Conservation (phyloP, 257 asterid species). For the Avicennia marina region DNA sequence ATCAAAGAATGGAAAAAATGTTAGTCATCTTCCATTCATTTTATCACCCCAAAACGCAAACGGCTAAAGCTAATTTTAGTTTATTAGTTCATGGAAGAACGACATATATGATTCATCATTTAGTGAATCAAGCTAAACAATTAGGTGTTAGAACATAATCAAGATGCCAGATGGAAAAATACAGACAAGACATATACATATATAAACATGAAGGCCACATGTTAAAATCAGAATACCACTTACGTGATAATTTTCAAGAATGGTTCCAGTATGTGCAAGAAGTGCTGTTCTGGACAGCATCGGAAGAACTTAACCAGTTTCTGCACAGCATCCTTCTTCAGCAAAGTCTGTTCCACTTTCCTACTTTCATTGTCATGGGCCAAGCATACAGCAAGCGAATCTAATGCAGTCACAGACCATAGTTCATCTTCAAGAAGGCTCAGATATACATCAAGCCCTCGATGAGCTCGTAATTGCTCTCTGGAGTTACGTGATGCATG, state of each 20-base stretch:
- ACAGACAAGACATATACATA: neutral
- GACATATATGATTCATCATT: no score
- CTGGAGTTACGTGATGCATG: slow-evolving; percentile 97
- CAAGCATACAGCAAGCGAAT: slow-evolving; percentile 96
- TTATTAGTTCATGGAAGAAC: no score
- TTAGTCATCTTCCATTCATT: no score
- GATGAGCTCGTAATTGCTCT: slow-evolving; percentile 98
- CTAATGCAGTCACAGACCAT: slow-evolving; percentile 98
- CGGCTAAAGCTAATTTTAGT: no score
- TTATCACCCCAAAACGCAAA: no score
- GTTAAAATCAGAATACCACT: slow-evolving; percentile 23
- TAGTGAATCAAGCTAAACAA: no score
- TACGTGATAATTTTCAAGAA: slow-evolving; percentile 97
- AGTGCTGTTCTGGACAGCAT: slow-evolving; percentile 89
- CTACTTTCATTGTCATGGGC: slow-evolving; percentile 90
- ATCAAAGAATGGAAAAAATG: no score
- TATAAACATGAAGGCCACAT: neutral
- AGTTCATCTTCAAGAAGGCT: slow-evolving; percentile 89
- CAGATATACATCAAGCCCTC: slow-evolving; percentile 91
- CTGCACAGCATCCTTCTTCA: slow-evolving; percentile 84
- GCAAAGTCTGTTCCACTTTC: slow-evolving; percentile 93
- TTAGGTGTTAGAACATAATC: no score
- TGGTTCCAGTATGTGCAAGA: slow-evolving; percentile 94
- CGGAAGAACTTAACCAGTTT: slow-evolving; percentile 89
- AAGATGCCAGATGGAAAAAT: no score